A percentile compares a stretch with the other conserved stretches of the same genome.
phyloP scores from a whole-genome alignment of 169 alveolate genomes.

The Plasmodium chabaudi region DNA sequence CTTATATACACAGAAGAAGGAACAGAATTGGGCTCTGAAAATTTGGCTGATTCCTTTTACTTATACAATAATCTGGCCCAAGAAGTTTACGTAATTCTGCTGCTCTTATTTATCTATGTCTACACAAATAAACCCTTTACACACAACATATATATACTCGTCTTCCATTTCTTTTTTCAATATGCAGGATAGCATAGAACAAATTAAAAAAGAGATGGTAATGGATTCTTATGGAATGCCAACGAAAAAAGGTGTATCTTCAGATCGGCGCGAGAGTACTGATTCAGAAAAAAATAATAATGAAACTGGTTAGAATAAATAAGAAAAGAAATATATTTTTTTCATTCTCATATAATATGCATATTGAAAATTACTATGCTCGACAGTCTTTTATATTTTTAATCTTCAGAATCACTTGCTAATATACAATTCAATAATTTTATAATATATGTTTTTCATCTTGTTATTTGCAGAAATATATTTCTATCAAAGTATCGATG shows the following conservation, averaged over 20 bases:
- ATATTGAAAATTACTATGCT: too few species aligned
- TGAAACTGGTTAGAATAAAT: neutral
- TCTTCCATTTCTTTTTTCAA: neutral
- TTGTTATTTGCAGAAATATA: slow-evolving; percentile 24
- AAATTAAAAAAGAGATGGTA: slow-evolving; percentile 45
- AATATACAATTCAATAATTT: too few species aligned
- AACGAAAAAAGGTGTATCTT: neutral
- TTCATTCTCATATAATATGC: too few species aligned
- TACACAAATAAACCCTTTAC: neutral
- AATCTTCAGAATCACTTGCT: too few species aligned
- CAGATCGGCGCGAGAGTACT: neutral
- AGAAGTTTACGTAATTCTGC: slow-evolving; percentile 48
- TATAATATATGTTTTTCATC: too few species aligned
- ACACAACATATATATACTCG: neutral
- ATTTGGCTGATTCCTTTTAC: slow-evolving; percentile 30
- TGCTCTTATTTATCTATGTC: neutral
- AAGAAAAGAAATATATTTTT: too few species aligned
- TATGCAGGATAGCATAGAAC: slow-evolving; percentile 55
- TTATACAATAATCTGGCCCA: slow-evolving; percentile 62
- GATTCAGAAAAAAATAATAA: slow-evolving; percentile 6
- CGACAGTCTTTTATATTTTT: too few species aligned
- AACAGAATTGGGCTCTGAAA: neutral
- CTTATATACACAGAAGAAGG: slow-evolving; percentile 14
- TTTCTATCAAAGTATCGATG: slow-evolving; percentile 66
- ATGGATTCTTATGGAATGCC: slow-evolving; percentile 5